phyloP scores from a whole-genome alignment of 2,329 filamentous ascomycete genomes.

The Stagonosporopsis vannaccii region DNA sequence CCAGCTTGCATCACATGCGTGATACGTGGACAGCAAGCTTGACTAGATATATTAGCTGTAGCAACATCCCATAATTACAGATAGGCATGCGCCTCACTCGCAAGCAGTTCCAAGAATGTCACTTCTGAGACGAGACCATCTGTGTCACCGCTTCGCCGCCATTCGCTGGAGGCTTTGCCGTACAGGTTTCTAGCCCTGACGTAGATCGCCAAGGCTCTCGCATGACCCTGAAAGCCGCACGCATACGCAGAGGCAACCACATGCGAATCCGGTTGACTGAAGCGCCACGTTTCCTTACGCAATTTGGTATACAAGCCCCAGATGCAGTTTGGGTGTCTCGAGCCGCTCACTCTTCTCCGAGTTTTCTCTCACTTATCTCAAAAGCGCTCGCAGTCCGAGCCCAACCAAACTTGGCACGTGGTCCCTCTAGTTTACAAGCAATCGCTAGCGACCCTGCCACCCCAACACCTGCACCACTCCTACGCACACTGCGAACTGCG shows the following conservation, averaged over 20 bases:
- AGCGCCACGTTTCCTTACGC: conserved; percentile 5
- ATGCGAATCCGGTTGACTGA: conserved; percentile 12
- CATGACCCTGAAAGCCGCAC: conserved; percentile 15
- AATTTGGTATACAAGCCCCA: neutral
- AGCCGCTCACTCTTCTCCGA: neutral
- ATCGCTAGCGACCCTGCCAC: conserved; percentile 27
- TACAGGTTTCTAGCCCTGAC: conserved; percentile 29
- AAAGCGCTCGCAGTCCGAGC: conserved; percentile 20
- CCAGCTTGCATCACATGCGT: neutral
- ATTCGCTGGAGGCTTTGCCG: conserved; percentile 9
- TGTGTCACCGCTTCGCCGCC: neutral
- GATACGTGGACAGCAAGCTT: neutral
- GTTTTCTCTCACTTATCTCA: conserved; percentile 12
- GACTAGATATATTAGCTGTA: neutral
- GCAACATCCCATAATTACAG: neutral
- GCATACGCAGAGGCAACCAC: conserved; percentile 11
- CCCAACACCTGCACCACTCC: conserved; percentile 12
- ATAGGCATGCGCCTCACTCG: neutral
- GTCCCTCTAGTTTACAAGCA: conserved; percentile 24
- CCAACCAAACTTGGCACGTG: conserved; percentile 46
- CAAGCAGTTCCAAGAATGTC: conserved; percentile 7
- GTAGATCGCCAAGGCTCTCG: conserved; percentile 27
- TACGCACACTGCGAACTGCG: conserved; percentile 9
- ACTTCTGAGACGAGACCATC: neutral
- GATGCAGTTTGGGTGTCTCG: neutral